phyloP scores from a whole-genome alignment of 1,284 basidiomycete species.

The Papiliotrema laurentii region DNA sequence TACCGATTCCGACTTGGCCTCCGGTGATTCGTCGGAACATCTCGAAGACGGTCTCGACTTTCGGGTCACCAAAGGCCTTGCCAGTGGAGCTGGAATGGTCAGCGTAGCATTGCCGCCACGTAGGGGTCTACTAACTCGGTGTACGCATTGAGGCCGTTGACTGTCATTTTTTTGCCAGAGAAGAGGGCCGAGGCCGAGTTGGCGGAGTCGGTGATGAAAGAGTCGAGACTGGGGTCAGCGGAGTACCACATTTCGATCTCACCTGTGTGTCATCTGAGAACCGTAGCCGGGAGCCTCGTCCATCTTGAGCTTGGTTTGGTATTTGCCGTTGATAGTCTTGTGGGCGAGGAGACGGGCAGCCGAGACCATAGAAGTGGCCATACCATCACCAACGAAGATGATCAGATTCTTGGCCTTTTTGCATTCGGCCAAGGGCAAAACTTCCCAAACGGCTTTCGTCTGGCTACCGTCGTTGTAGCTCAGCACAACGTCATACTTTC shows the following conservation, averaged over 20 bases:
- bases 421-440: slow-evolving; percentile 32
- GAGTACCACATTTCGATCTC: background rate
- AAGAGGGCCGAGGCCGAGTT: slow-evolving; percentile 51
- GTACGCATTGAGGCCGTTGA: slow-evolving; percentile 49
- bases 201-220: slow-evolving; percentile 49
- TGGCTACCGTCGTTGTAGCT: slow-evolving; percentile 30
- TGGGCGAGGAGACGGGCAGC: slow-evolving; percentile 49
- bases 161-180: slow-evolving; percentile 48
- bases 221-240: slow-evolving; percentile 22
- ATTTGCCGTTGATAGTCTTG: slow-evolving; percentile 51
- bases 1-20: slow-evolving; percentile 44
- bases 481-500: slow-evolving; percentile 25
- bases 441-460: slow-evolving; percentile 45
- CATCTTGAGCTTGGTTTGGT: slow-evolving; percentile 39
- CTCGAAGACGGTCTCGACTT: slow-evolving; percentile 46
- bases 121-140: slow-evolving; percentile 7
- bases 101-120: background rate
- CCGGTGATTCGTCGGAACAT: slow-evolving; percentile 40
- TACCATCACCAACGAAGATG: slow-evolving; percentile 42
- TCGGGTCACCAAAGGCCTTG: slow-evolving; percentile 40
- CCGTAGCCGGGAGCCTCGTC: slow-evolving; percentile 29
- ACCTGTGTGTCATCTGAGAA: slow-evolving; percentile 5
- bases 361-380: slow-evolving; percentile 41
- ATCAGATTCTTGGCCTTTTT: slow-evolving; percentile 48
- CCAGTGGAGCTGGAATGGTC: slow-evolving; percentile 22